These are phyloP conservation scores for Candida nanaspora DNA, from an alignment of 805 yeast genomes.

Conservation along the genomic window DNA sequence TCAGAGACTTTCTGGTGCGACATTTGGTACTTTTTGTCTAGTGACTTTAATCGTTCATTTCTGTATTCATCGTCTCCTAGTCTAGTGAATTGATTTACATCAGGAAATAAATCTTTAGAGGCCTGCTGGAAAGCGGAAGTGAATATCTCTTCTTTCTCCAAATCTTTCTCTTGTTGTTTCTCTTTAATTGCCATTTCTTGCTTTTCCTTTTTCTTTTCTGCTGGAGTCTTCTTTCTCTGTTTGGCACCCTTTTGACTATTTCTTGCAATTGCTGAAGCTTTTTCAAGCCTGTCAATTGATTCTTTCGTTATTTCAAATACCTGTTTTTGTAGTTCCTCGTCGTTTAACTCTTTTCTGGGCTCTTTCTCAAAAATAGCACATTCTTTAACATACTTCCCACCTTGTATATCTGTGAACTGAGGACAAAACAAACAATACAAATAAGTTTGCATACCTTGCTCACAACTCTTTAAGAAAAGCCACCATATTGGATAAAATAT, in stretches of 20 bases:
- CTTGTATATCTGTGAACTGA: slow-evolving; percentile 49
- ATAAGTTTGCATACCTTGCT: slow-evolving; percentile 74
- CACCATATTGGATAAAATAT: slow-evolving; percentile 77
- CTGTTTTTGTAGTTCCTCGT: slow-evolving; percentile 53
- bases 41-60: not conserved
- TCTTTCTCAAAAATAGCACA: slow-evolving; percentile 46
- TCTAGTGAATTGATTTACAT: not conserved
- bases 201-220: not conserved
- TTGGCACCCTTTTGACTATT: slow-evolving; percentile 25
- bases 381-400: slow-evolving; percentile 70
- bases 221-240: not conserved
- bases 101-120: not conserved
- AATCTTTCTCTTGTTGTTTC: not conserved
- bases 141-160: not conserved
- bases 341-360: slow-evolving; percentile 52
- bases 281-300: slow-evolving; percentile 56
- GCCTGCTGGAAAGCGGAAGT: not conserved
- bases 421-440: slow-evolving; percentile 69
- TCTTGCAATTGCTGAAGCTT: slow-evolving; percentile 60
- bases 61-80: not conserved
- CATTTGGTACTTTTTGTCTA: not conserved
- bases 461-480: slow-evolving; percentile 67
- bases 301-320: slow-evolving; percentile 57
- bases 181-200: not conserved
- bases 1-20: not conserved